A percentile compares a stretch with the other conserved stretches of the same genome.
Conservation (phyloP, 2,329 filamentous ascomycete genomes). For the Trichoderma endophyticum region DNA sequence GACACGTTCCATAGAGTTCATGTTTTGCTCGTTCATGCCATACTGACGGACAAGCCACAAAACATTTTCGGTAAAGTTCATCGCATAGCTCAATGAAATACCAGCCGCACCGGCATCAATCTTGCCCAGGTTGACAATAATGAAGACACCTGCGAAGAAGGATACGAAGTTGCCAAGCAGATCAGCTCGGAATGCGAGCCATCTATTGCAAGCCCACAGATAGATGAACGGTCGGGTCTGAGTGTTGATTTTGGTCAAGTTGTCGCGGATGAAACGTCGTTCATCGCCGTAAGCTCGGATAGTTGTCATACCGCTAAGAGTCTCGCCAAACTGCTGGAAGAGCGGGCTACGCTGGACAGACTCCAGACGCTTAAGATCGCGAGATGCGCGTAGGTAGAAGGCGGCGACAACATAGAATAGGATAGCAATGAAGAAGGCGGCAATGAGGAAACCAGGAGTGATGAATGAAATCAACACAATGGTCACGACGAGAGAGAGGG, state of each 20-base stretch:
- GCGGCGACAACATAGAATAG: slow-evolving; percentile 80
- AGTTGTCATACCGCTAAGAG: slow-evolving; percentile 88
- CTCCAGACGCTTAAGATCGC: slow-evolving; percentile 91
- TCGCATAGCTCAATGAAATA: slow-evolving; percentile 90
- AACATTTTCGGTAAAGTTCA: slow-evolving; percentile 95
- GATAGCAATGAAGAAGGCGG: slow-evolving; percentile 77
- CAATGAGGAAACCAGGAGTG: slow-evolving; percentile 86
- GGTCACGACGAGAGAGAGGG: slow-evolving; percentile 72
- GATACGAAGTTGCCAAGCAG: slow-evolving; percentile 85
- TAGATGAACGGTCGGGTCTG: slow-evolving; percentile 94
- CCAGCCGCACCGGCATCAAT: slow-evolving; percentile 91
- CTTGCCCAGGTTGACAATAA: slow-evolving; percentile 75
- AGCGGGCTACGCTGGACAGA: slow-evolving; percentile 91
- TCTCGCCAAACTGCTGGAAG: slow-evolving; percentile 98
- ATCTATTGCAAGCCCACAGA: slow-evolving; percentile 93
- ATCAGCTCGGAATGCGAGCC: slow-evolving; percentile 91
- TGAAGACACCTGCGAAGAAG: slow-evolving; percentile 90
- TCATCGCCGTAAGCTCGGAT: slow-evolving; percentile 97
- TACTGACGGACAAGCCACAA: slow-evolving; percentile 95
- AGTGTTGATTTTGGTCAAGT: slow-evolving; percentile 80
- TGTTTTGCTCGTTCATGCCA: slow-evolving; percentile 94
- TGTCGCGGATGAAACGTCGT: slow-evolving; percentile 88
- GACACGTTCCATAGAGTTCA: slow-evolving; percentile 97
- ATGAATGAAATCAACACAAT: slow-evolving; percentile 82
- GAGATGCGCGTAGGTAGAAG: slow-evolving; percentile 89